A percentile compares a stretch with the other conserved stretches of the same genome.
These are phyloP conservation scores for Aureobasidium leucospermi DNA, from an alignment of 2,329 filamentous ascomycete species.

Conservation along the genomic window DNA sequence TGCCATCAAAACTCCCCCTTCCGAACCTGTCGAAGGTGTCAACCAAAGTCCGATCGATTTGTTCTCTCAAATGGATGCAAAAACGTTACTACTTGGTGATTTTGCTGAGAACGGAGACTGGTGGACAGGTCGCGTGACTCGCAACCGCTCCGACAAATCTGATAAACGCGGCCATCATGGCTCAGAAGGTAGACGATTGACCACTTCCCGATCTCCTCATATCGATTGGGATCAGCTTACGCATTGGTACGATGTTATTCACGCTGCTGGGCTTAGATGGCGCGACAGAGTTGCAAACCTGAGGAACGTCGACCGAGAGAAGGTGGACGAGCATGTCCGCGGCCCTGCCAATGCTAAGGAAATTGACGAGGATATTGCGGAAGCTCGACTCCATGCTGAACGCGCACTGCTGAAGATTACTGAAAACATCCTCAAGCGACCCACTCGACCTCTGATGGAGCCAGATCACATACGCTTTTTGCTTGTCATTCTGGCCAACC, in stretches of 20 bases:
- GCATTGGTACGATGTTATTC: constrained; percentile 66
- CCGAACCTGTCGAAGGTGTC: constrained; percentile 24
- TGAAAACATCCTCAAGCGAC: constrained; percentile 72
- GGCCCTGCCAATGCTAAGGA: constrained; percentile 37
- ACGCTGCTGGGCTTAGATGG: constrained; percentile 64
- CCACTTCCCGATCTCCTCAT: constrained; percentile 56
- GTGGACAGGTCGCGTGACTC: constrained; percentile 59
- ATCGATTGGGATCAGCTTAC: constrained; percentile 67
- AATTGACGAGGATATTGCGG: constrained; percentile 46
- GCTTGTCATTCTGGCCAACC: constrained; percentile 71
- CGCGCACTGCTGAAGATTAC: constrained; percentile 67
- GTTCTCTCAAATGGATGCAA: constrained; percentile 62
- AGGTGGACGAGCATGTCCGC: constrained; percentile 35
- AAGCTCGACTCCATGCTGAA: constrained; percentile 63
- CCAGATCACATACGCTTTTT: constrained; percentile 70
- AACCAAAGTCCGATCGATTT: constrained; percentile 32
- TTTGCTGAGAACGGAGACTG: constrained; percentile 74
- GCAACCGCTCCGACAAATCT: constrained; percentile 25
- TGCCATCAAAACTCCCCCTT: constrained; percentile 30
- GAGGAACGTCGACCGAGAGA: constrained; percentile 18
- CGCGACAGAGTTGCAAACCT: constrained; percentile 46
- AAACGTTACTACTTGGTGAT: constrained; percentile 65
- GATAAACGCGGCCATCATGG: constrained; percentile 17
- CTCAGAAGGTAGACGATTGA: constrained; percentile 27
- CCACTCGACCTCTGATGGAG: constrained; percentile 59